Evolutionary conservation across 495 filamentous ascomycete genomes (phyloP).

Genomic region (Annulohypoxylon nitens): DNA sequence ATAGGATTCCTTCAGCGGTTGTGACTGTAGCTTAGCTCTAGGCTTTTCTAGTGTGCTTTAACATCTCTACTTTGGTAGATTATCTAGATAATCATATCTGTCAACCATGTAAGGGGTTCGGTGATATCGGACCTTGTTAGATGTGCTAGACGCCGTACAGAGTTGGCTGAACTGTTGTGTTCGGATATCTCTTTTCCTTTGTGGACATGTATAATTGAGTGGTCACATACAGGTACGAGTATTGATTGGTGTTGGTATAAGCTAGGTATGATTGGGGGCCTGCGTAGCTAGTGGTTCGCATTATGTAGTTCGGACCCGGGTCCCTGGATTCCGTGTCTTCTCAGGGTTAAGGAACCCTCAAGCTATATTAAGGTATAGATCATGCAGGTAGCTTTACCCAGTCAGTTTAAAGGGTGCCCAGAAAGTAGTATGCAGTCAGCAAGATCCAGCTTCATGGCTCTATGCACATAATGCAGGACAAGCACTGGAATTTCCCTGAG

Average conservation of each 20-base stretch:
- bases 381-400: slow-evolving; percentile 2
- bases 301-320: slow-evolving; percentile 7
- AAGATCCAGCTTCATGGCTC: slow-evolving; percentile 1
- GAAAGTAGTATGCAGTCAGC: slow-evolving; percentile 6
- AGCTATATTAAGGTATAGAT: neutral
- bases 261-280: slow-evolving; percentile 14
- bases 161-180: too few relatives aligned
- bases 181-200: neutral
- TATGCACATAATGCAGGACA: slow-evolving; percentile 4
- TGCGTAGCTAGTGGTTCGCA: neutral
- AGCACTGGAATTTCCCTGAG: neutral
- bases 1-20: neutral
- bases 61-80: neutral
- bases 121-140: neutral
- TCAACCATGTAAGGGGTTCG: neutral
- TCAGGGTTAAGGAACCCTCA: neutral
- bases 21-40: neutral
- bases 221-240: neutral
- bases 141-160: neutral
- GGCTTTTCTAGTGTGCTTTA: too few relatives aligned
- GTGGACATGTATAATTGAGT: neutral
- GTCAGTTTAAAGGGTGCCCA: neutral
- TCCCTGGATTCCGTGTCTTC: slow-evolving; percentile 2
- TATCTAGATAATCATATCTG: neutral
- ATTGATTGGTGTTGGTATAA: neutral